Conservation (phyloP, 306 rosid species). For the Vicia sativa region DNA sequence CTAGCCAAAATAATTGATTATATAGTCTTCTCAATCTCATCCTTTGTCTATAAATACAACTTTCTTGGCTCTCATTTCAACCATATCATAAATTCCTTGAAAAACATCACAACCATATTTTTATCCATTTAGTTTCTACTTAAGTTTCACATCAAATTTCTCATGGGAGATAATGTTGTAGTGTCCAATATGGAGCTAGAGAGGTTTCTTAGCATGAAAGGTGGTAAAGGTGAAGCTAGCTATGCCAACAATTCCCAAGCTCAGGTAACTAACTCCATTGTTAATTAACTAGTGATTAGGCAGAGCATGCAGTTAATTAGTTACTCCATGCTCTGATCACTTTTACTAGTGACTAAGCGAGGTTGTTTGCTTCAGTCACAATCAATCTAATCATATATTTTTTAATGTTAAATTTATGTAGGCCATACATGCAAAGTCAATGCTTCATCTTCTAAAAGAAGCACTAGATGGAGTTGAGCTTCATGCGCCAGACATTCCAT, state of each 20-base stretch:
- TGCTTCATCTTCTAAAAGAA: slow-evolving; percentile 93
- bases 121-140: slow-evolving; percentile 9
- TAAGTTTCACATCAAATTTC: background rate
- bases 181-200: slow-evolving; percentile 82
- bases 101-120: slow-evolving; percentile 1
- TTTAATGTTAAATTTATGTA: slow-evolving; percentile 32
- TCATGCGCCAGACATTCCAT: slow-evolving; percentile 53
- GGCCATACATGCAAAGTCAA: slow-evolving; percentile 90
- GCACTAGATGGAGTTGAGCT: slow-evolving; percentile 68
- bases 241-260: slow-evolving; percentile 98
- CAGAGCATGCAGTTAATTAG: too few species aligned
- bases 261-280: slow-evolving; percentile 57
- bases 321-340: too few species aligned
- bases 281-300: too few species aligned
- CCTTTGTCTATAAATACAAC: slow-evolving; percentile 39
- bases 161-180: slow-evolving; percentile 68
- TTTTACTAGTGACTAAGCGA: too few species aligned
- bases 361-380: too few species aligned
- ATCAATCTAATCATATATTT: too few species aligned
- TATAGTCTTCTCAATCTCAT: background rate
- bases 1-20: slow-evolving; percentile 34
- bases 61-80: slow-evolving; percentile 27
- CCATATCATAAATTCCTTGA: slow-evolving; percentile 11
- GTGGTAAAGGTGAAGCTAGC: slow-evolving; percentile 93
- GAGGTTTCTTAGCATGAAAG: slow-evolving; percentile 87